These are phyloP conservation scores for Trametes villosa DNA, from an alignment of 768 basidiomycete genomes.

Conservation along the genomic window DNA sequence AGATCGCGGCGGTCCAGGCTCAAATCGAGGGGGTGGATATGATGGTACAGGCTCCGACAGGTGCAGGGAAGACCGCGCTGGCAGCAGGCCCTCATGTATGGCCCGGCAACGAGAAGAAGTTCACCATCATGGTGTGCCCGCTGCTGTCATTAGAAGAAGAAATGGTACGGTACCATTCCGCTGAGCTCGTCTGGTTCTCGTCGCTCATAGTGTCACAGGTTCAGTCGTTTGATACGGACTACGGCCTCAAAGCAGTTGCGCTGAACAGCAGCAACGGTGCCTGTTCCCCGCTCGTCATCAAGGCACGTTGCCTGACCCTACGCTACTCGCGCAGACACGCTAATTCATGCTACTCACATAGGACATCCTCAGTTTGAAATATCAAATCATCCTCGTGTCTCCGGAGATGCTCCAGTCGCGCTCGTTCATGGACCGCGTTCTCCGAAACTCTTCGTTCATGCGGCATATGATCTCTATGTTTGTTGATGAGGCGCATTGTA, in stretches of 20 bases:
- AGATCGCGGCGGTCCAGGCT: constrained; percentile 34
- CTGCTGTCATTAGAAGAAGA: constrained; percentile 45
- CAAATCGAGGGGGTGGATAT: constrained; percentile 39
- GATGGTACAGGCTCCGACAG: constrained; percentile 43
- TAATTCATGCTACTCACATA: too few relatives aligned
- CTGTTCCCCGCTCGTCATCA: too few relatives aligned
- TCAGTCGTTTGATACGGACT: too few relatives aligned
- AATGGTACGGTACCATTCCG: too few relatives aligned
- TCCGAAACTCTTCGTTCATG: constrained; percentile 28
- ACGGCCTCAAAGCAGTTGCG: too few relatives aligned
- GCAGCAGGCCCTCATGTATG: constrained; percentile 44
- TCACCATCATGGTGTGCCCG: too few relatives aligned
- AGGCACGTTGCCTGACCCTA: too few relatives aligned
- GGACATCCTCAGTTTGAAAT: constrained; percentile 25
- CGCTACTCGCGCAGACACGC: too few relatives aligned
- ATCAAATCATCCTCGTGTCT: constrained; percentile 33
- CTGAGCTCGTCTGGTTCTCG: too few relatives aligned
- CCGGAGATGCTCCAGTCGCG: constrained; percentile 37
- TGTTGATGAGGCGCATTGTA: constrained; percentile 37
- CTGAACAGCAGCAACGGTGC: too few relatives aligned
- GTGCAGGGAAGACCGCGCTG: constrained; percentile 43
- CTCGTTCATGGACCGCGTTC: constrained; percentile 29
- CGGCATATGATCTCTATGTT: constrained; percentile 28
- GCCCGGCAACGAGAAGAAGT: constrained; percentile 30
- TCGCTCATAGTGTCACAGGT: too few relatives aligned